Base-by-base conservation (phyloP, 148 eudicot species). In the Nepenthes gracilis region DNA sequence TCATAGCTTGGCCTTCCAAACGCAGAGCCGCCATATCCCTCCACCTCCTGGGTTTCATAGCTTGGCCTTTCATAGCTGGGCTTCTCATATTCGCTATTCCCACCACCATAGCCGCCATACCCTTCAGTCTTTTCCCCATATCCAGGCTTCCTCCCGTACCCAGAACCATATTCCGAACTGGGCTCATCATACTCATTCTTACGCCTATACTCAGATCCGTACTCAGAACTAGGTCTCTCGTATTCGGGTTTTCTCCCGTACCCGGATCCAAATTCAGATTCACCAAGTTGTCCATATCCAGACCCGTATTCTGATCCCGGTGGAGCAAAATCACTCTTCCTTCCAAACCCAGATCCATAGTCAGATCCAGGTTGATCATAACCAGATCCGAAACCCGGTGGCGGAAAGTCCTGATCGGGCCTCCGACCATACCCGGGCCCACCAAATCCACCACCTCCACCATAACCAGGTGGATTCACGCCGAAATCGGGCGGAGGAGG, bases 61-160 rank as follows among this genome's bases (percentile, higher is more conserved):
- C 63, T 60, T 33, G 79, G 60, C 60, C 81, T 54, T 36, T 77
- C 86, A 72, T 83, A 86, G 55, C 80, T 72, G 2, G 87, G 82
- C 67, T 60, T 75, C 61, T 68, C 67, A 9, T 62, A 35, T 55
- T 12, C 45, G 48, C 55, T 52, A 0, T 23, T 23, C 23, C 23
- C 23, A 23, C 23, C 23, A 23, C 23, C 23, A 23, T 23, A 23
- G 6, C 68, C 58, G 45, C 74, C 74, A 43, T 62, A 48, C 12
- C 63, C 77, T 36, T 47, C 67, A 57, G 48, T 53, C 51, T 70
- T 71, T 58, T 65, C 59, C 34, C 50, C 76, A 67, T 74, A 75
- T 11, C 62, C 70, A 12, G 83, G 68, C 78, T 65, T 68, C 38
- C 59, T 47, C 3, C 69, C 75, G 34, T 49, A 49, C 6, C 53